These are phyloP conservation scores for Margaritispora aquatica DNA, from an alignment of 495 filamentous ascomycete genomes.

Conservation along the genomic window DNA sequence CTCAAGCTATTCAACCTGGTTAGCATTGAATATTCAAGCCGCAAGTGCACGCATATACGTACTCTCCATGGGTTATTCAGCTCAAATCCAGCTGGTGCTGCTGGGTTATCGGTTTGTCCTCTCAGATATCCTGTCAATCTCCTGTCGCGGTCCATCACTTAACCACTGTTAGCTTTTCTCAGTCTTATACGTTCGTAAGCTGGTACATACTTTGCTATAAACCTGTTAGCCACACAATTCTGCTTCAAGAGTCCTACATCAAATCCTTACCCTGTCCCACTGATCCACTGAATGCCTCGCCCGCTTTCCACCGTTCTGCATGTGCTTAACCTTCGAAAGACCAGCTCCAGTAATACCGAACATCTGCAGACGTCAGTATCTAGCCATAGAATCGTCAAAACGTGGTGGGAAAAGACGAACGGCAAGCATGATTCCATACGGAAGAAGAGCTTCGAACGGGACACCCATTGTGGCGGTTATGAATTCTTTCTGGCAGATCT, in stretches of 20 bases:
- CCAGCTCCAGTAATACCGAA: slow-evolving; percentile 78
- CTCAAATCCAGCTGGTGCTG: slow-evolving; percentile 84
- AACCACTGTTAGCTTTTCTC: slow-evolving; percentile 29
- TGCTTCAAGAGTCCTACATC: background rate
- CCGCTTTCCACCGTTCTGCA: slow-evolving; percentile 85
- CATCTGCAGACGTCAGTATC: slow-evolving; percentile 56
- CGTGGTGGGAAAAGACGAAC: slow-evolving; percentile 46
- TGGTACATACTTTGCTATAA: slow-evolving; percentile 26
- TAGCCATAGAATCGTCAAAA: background rate
- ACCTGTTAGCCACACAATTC: slow-evolving; percentile 19
- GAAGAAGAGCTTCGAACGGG: slow-evolving; percentile 91
- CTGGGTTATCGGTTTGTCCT: slow-evolving; percentile 76
- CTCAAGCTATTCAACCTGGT: slow-evolving; percentile 15
- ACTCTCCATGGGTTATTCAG: slow-evolving; percentile 90
- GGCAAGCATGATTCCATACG: slow-evolving; percentile 83
- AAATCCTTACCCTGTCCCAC: slow-evolving; percentile 82
- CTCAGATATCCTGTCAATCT: slow-evolving; percentile 79
- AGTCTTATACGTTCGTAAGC: background rate
- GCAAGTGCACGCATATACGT: slow-evolving; percentile 1
- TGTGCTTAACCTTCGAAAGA: slow-evolving; percentile 63
- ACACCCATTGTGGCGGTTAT: slow-evolving; percentile 66
- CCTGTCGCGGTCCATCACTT: slow-evolving; percentile 96
- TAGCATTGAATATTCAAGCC: background rate
- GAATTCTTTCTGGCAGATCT: slow-evolving; percentile 6
- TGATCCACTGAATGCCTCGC: slow-evolving; percentile 75